These are phyloP conservation scores for Fusarium graminum DNA, from an alignment of 2,329 filamentous ascomycete genomes.

Conservation along the genomic window DNA sequence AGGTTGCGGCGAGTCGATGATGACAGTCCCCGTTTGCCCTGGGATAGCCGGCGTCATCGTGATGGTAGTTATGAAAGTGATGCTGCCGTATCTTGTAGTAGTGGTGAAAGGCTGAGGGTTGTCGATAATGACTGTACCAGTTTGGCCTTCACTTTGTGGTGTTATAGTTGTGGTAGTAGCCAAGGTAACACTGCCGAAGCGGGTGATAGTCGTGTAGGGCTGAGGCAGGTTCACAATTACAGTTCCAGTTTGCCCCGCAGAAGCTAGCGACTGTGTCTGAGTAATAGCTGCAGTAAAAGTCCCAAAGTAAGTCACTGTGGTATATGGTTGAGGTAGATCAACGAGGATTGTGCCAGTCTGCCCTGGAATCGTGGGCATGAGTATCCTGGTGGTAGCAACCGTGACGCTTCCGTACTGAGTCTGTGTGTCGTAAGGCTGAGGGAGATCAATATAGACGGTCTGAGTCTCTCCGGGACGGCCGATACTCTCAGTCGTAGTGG, in stretches of 20 bases:
- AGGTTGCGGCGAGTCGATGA: background rate
- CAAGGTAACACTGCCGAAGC: background rate
- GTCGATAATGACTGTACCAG: background rate
- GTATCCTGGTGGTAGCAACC: background rate
- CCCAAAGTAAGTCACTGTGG: background rate
- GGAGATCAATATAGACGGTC: constrained; percentile 11
- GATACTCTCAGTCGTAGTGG: background rate
- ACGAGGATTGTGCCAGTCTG: constrained; percentile 13
- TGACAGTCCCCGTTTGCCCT: background rate
- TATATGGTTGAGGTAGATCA: constrained; percentile 9
- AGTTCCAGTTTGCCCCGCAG: background rate
- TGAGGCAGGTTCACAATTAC: background rate
- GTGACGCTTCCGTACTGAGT: constrained; percentile 1
- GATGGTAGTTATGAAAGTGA: background rate
- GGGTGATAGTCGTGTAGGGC: background rate
- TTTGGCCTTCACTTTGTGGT: background rate
- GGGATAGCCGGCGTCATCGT: background rate
- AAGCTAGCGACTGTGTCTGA: background rate
- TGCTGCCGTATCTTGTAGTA: constrained; percentile 1
- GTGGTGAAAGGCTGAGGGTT: constrained; percentile 4
- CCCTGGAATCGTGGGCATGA: background rate
- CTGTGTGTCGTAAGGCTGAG: constrained; percentile 1
- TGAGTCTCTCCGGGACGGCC: constrained; percentile 8
- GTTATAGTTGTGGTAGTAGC: background rate
- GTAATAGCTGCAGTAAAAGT: background rate